Percentiles rank a stretch among this genome's conserved stretches.
Evolutionary conservation across 768 basidiomycete species (phyloP).

Genomic region (Filobasidium wieringae): DNA sequence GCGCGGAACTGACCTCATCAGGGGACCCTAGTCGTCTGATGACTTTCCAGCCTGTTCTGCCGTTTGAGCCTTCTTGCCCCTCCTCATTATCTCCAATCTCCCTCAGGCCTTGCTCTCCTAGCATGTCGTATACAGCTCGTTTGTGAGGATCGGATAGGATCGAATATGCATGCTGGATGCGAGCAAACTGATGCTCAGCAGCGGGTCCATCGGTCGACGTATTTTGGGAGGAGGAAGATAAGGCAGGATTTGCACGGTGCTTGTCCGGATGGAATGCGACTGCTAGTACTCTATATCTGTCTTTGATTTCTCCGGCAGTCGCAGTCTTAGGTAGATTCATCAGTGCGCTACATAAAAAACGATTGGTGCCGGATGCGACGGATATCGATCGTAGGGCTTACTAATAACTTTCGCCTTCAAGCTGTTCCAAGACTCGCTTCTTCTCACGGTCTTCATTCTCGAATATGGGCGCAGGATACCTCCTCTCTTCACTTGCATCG

Average conservation of each 20-base stretch:
- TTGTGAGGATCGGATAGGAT: constrained; percentile 53
- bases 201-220: constrained; percentile 29
- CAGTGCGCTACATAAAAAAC: constrained; percentile 50
- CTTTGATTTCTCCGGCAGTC: constrained; percentile 58
- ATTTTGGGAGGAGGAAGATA: background rate
- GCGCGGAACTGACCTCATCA: background rate
- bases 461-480: constrained; percentile 5
- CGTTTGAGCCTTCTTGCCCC: constrained; percentile 36
- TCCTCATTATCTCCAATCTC: constrained; percentile 38
- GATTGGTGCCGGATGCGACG: background rate
- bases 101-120: constrained; percentile 48
- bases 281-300: constrained; percentile 59
- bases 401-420: constrained; percentile 23
- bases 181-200: constrained; percentile 57
- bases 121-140: constrained; percentile 59
- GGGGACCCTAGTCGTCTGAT: background rate
- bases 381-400: background rate
- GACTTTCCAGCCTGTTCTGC: constrained; percentile 15
- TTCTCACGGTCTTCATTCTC: constrained; percentile 6
- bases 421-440: background rate
- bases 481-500: background rate
- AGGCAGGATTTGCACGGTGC: background rate
- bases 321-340: constrained; percentile 60
- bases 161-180: constrained; percentile 75
- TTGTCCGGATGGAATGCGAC: constrained; percentile 69